Evolutionary conservation across 768 basidiomycete genomes (phyloP).

Genomic region (Glaciozyma martinii): DNA sequence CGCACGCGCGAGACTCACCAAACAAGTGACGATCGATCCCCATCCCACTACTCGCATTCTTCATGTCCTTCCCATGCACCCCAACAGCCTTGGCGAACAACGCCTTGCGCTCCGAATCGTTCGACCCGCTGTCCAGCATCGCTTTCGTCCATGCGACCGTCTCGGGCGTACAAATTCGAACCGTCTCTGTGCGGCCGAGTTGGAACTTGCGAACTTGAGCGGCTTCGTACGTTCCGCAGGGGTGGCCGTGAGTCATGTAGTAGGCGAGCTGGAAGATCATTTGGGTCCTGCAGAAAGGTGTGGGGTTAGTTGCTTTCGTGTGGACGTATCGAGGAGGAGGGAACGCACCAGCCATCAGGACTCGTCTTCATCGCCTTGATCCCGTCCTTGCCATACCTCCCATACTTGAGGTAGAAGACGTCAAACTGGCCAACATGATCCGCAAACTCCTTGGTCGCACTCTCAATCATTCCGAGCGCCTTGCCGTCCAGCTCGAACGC

Average conservation of each 20-base stretch:
- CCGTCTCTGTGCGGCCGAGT: constrained; percentile 85
- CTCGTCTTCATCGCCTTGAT: constrained; percentile 54
- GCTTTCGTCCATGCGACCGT: constrained; percentile 73
- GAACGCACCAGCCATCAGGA: constrained; percentile 64
- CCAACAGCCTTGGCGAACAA: constrained; percentile 65
- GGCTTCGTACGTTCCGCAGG: constrained; percentile 55
- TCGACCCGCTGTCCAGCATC: constrained; percentile 62
- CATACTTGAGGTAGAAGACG: constrained; percentile 71
- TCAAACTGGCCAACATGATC: constrained; percentile 61
- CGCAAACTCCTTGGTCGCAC: constrained; percentile 61
- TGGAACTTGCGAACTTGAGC: constrained; percentile 87
- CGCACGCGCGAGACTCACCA: constrained; percentile 45
- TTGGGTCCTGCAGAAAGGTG: constrained; percentile 48
- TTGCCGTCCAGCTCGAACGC: constrained; percentile 46
- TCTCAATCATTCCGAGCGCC: constrained; percentile 44
- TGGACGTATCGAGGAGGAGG: background rate
- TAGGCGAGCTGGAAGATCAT: constrained; percentile 92
- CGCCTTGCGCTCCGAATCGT: constrained; percentile 49
- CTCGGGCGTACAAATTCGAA: constrained; percentile 73
- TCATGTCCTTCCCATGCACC: constrained; percentile 72
- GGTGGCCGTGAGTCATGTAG: constrained; percentile 53
- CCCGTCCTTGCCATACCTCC: constrained; percentile 74
- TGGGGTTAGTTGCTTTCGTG: background rate
- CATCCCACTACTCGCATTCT: constrained; percentile 81
- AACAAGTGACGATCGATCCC: constrained; percentile 92